Evolutionary conservation across 345 rosid species (phyloP).

Genomic region (Mangifera indica): DNA sequence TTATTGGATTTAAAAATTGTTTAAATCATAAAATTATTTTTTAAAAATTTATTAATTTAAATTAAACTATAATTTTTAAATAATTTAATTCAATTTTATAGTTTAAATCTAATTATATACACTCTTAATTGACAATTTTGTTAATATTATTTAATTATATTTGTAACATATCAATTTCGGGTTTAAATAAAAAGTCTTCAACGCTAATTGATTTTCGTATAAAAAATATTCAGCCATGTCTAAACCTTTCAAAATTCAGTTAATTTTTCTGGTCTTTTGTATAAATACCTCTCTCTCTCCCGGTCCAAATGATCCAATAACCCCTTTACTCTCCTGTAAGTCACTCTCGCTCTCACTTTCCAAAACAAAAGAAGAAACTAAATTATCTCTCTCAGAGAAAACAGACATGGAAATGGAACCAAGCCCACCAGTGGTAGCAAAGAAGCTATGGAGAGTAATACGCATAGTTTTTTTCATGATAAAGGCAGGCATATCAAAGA

Average conservation of each 20-base stretch:
- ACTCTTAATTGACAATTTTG: too few species aligned
- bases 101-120: too few species aligned
- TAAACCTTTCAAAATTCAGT: constrained; percentile 19
- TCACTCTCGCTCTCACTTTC: constrained; percentile 9
- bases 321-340: constrained; percentile 1
- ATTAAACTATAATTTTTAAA: too few species aligned
- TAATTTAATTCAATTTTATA: too few species aligned
- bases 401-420: constrained; percentile 44
- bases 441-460: constrained; percentile 54
- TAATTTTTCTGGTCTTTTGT: constrained; percentile 43
- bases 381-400: not conserved
- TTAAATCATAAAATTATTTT: too few species aligned
- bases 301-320: constrained; percentile 5
- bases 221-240: too few species aligned
- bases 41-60: too few species aligned
- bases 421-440: constrained; percentile 44
- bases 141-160: too few species aligned
- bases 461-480: constrained; percentile 53
- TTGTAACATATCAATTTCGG: too few species aligned
- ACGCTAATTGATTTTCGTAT: too few species aligned
- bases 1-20: too few species aligned
- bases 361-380: not conserved
- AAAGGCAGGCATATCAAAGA: constrained; percentile 54
- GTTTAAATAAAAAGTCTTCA: too few species aligned
- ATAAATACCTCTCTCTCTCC: constrained; percentile 36